A percentile compares a stretch with the other conserved stretches of the same genome.
These are phyloP conservation scores for Nakazawaea laoshanensis DNA, from an alignment of 805 yeast genomes.

Conservation along the genomic window DNA sequence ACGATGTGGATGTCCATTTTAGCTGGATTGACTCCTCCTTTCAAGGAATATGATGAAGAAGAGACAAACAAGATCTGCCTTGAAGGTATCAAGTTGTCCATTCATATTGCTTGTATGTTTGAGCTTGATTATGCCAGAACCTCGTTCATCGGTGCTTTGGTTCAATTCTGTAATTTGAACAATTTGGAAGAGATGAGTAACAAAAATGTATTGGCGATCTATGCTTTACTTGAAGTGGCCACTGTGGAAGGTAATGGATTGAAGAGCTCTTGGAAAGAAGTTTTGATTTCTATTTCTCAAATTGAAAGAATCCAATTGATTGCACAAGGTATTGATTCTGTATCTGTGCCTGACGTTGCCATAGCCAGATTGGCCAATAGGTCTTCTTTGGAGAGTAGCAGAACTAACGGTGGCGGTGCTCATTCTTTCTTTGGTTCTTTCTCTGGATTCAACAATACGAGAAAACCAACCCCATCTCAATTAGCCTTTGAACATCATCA, in stretches of 20 bases:
- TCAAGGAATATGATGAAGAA: conserved; percentile 76
- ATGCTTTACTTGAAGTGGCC: conserved; percentile 67
- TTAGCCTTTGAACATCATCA: conserved; percentile 63
- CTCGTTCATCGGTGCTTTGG: conserved; percentile 83
- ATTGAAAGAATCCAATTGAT: conserved; percentile 84
- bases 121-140: conserved; percentile 78
- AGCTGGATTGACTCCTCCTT: conserved; percentile 91
- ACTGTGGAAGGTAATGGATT: conserved; percentile 71
- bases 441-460: conserved; percentile 22
- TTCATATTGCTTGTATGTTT: conserved; percentile 77
- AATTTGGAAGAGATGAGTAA: conserved; percentile 68
- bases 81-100: conserved; percentile 80
- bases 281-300: conserved; percentile 78
- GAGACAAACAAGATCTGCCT: conserved; percentile 62
- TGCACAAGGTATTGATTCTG: conserved; percentile 81
- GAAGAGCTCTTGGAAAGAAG: conserved; percentile 74
- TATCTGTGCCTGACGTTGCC: conserved; percentile 76
- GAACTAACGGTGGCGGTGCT: conserved; percentile 13
- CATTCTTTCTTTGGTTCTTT: conserved; percentile 45
- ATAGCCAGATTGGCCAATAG: conserved; percentile 61
- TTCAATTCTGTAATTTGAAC: conserved; percentile 76
- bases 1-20: conserved; percentile 94
- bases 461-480: conserved; percentile 50
- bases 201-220: conserved; percentile 78
- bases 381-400: conserved; percentile 43